Evolutionary conservation across 768 basidiomycete species (phyloP).

Genomic region (Macrolepiota albuminosa): DNA sequence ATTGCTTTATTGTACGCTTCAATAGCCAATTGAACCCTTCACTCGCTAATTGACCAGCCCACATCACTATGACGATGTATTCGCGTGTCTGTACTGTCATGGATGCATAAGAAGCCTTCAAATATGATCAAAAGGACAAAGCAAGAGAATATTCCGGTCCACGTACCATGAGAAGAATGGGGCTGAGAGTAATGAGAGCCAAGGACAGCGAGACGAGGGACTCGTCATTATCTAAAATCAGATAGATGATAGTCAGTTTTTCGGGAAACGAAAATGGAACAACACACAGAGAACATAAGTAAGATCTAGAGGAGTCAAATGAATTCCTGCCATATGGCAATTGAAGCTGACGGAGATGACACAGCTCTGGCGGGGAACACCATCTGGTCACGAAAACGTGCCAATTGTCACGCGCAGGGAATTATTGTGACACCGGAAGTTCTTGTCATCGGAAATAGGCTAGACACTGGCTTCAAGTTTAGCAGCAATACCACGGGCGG

Average conservation of each 20-base stretch:
- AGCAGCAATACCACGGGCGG: too few relatives aligned
- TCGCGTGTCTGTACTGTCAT: slow-evolving; percentile 75
- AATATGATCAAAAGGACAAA: not conserved
- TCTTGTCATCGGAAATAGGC: too few relatives aligned
- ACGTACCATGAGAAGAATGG: slow-evolving; percentile 68
- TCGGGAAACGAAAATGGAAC: not conserved
- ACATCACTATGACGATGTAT: slow-evolving; percentile 77
- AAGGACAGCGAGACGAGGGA: slow-evolving; percentile 52
- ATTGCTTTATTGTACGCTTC: slow-evolving; percentile 64
- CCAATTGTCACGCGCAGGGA: not conserved
- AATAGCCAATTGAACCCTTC: slow-evolving; percentile 67
- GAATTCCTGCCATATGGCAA: not conserved
- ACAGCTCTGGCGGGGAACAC: not conserved
- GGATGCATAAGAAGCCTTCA: slow-evolving; percentile 75
- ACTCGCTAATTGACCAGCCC: slow-evolving; percentile 71
- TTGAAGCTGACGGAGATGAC: not conserved
- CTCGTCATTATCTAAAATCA: slow-evolving; percentile 50
- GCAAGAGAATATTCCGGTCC: too few relatives aligned
- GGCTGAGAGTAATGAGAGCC: slow-evolving; percentile 63
- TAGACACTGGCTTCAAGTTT: not conserved
- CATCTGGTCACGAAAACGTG: not conserved
- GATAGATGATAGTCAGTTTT: not conserved
- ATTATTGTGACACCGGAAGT: not conserved
- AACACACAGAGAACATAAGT: slow-evolving; percentile 60
- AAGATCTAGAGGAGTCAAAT: slow-evolving; percentile 47